phyloP scores from a whole-genome alignment of 2,329 filamentous ascomycete genomes.

The Neonectria ditissima region DNA sequence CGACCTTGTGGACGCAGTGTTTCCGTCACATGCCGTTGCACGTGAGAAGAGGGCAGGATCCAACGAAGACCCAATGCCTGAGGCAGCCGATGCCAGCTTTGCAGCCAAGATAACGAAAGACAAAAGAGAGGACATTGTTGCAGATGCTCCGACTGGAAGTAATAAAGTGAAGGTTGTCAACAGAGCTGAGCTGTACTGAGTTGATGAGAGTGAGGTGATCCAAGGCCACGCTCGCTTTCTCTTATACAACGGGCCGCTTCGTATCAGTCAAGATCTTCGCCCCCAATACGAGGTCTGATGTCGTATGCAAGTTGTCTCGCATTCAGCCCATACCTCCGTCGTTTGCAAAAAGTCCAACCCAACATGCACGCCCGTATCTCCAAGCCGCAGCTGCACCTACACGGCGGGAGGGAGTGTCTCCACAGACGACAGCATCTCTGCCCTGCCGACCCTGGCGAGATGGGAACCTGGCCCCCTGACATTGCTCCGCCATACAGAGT shows the following conservation, averaged over 20 bases:
- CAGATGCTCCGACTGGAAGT: neutral
- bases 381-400: neutral
- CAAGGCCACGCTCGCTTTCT: neutral
- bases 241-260: neutral
- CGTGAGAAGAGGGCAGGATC: neutral
- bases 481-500: too few relatives aligned
- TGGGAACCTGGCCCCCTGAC: neutral
- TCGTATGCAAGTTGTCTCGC: neutral
- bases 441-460: neutral
- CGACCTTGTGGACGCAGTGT: slow-evolving; percentile 46
- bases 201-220: neutral
- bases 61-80: neutral
- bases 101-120: neutral
- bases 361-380: neutral
- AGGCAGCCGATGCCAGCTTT: neutral
- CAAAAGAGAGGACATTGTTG: neutral
- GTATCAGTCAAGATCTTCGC: neutral
- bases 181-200: neutral
- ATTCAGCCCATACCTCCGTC: neutral
- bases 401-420: neutral
- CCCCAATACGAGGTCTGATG: neutral
- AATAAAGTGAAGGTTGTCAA: neutral
- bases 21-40: slow-evolving; percentile 28
- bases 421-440: neutral
- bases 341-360: neutral